Conservation (phyloP, 148 eudicot genomes). For the Cornus florida region DNA sequence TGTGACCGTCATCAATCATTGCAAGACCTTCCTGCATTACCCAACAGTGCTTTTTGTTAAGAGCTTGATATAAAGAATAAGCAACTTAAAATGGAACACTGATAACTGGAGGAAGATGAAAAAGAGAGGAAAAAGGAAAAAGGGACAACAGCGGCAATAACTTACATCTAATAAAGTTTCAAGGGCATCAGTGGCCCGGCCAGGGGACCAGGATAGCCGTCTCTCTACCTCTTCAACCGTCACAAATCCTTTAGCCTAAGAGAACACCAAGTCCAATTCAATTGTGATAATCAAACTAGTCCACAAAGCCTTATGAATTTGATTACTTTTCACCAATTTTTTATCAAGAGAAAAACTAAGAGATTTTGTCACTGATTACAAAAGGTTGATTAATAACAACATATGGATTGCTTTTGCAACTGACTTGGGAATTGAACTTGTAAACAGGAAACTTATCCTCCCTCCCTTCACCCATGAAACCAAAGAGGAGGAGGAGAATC, state of each 20-base stretch:
- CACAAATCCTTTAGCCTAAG: slow-evolving; percentile 85
- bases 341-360: background rate
- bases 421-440: background rate
- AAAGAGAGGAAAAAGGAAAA: background rate
- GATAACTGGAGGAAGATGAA: slow-evolving; percentile 1
- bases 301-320: background rate
- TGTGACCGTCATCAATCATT: slow-evolving; percentile 95
- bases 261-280: slow-evolving; percentile 10
- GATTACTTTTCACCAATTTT: background rate
- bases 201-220: slow-evolving; percentile 79
- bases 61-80: background rate
- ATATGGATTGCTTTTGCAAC: background rate
- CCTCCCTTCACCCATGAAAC: too few species aligned
- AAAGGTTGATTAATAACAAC: background rate
- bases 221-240: slow-evolving; percentile 86
- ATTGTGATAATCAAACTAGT: background rate
- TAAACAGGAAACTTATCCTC: too few species aligned
- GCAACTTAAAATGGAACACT: background rate
- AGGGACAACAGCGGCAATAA: slow-evolving; percentile 1
- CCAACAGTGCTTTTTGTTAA: slow-evolving; percentile 1
- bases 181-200: slow-evolving; percentile 95
- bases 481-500: too few species aligned
- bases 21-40: slow-evolving; percentile 87
- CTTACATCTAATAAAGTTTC: slow-evolving; percentile 81
- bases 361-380: background rate